Percentiles rank a stretch among this genome's conserved stretches.
Conservation (phyloP, 441 rosid genomes). For the Euphorbia schlechtendalii region DNA sequence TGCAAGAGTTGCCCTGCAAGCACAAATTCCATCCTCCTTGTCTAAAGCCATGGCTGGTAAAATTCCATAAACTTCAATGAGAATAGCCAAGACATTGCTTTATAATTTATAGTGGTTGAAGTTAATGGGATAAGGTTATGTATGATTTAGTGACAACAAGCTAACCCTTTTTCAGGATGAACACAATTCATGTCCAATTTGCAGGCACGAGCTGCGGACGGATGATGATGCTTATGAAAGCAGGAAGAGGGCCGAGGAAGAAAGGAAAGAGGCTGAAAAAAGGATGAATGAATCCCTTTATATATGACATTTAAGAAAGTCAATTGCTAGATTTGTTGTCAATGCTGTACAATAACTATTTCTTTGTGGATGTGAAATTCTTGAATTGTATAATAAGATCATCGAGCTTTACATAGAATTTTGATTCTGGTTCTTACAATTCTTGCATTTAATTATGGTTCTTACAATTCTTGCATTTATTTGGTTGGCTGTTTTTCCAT, state of each 20-base stretch:
- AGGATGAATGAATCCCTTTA: conserved; percentile 91
- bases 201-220: conserved; percentile 76
- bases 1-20: conserved; percentile 94
- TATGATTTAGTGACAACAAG: neutral
- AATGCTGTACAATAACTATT: conserved; percentile 11
- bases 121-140: neutral
- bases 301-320: conserved; percentile 36
- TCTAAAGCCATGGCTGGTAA: conserved; percentile 96
- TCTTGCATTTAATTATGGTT: neutral
- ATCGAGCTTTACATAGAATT: too few species aligned
- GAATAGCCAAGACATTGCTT: neutral
- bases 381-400: neutral
- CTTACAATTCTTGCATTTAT: conserved; percentile 2
- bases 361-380: too few species aligned
- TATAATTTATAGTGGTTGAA: too few species aligned
- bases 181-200: conserved; percentile 96
- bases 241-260: conserved; percentile 92
- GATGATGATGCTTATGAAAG: conserved; percentile 88
- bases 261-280: conserved; percentile 81
- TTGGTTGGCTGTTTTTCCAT: neutral
- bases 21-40: conserved; percentile 90
- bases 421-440: neutral
- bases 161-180: conserved; percentile 45
- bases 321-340: neutral
- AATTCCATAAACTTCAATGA: neutral